These are phyloP conservation scores for Ophiostoma ips DNA, from an alignment of 2,329 filamentous ascomycete species.

Conservation along the genomic window DNA sequence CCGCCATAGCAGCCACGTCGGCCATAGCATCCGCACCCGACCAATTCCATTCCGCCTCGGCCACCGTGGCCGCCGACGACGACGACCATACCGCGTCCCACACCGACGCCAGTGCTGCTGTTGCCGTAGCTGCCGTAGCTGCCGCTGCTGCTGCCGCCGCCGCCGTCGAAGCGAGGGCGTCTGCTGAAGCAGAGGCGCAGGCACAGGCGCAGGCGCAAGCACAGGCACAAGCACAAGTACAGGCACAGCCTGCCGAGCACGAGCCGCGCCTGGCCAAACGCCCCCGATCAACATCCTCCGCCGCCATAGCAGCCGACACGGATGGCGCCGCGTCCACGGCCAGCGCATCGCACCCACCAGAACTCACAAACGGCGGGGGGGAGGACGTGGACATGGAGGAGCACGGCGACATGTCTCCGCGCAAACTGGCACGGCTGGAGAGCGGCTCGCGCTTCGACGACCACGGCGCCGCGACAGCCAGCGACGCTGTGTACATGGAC, in stretches of 20 bases:
- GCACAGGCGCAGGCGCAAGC: neutral
- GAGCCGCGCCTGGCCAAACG: slow-evolving; percentile 24
- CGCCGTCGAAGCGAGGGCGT: slow-evolving; percentile 7
- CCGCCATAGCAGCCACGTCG: slow-evolving; percentile 6
- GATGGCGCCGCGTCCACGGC: slow-evolving; percentile 1
- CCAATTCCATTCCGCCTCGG: neutral
- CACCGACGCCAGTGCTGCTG: neutral
- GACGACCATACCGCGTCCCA: slow-evolving; percentile 20
- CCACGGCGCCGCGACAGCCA: neutral
- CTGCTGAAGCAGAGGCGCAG: neutral
- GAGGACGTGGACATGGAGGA: too few relatives aligned
- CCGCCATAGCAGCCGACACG: slow-evolving; percentile 24
- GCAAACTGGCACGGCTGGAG: slow-evolving; percentile 39
- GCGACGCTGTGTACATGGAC: neutral
- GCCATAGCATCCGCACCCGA: too few relatives aligned
- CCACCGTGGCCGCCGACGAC: slow-evolving; percentile 5
- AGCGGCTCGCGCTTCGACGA: slow-evolving; percentile 13
- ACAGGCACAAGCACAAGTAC: neutral
- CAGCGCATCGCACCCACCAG: slow-evolving; percentile 9
- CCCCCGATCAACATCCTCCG: slow-evolving; percentile 22
- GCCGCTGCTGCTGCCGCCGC: slow-evolving; percentile 20
- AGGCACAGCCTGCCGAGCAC: too few relatives aligned
- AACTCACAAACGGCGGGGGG: slow-evolving; percentile 13
- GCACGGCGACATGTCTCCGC: slow-evolving; percentile 27
- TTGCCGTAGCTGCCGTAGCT: slow-evolving; percentile 16